phyloP scores from a whole-genome alignment of 1,284 basidiomycete species.

The Athelia sp. region DNA sequence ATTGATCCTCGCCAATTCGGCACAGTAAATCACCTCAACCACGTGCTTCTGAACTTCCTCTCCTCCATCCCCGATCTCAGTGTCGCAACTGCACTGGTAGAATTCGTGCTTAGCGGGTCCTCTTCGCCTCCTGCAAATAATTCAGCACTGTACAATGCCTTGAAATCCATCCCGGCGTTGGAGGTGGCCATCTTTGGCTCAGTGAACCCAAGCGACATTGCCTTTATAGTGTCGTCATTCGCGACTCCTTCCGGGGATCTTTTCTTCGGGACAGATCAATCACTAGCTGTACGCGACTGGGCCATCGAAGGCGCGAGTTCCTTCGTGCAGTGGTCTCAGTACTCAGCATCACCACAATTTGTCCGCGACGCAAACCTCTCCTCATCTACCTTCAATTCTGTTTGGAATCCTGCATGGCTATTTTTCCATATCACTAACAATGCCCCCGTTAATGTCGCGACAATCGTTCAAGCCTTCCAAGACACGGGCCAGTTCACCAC shows the following conservation, averaged over 20 bases:
- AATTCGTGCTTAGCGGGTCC: slow-evolving; percentile 38
- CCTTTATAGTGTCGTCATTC: slow-evolving; percentile 46
- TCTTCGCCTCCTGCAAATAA: slow-evolving; percentile 37
- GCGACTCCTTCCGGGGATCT: slow-evolving; percentile 42
- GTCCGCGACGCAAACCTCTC: slow-evolving; percentile 43
- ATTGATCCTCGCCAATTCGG: slow-evolving; percentile 50
- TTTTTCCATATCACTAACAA: slow-evolving; percentile 25
- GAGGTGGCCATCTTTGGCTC: slow-evolving; percentile 62
- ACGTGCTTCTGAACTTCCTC: slow-evolving; percentile 56
- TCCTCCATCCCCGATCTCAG: slow-evolving; percentile 42
- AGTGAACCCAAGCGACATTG: slow-evolving; percentile 42
- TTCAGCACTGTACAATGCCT: slow-evolving; percentile 32
- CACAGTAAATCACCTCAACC: slow-evolving; percentile 45
- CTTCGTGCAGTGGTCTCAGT: slow-evolving; percentile 47
- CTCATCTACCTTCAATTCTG: slow-evolving; percentile 39
- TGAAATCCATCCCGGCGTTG: slow-evolving; percentile 44
- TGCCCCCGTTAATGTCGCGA: slow-evolving; percentile 28
- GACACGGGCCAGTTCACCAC: neutral
- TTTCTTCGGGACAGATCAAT: slow-evolving; percentile 55
- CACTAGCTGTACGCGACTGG: slow-evolving; percentile 47
- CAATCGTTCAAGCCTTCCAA: slow-evolving; percentile 35
- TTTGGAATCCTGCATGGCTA: slow-evolving; percentile 43
- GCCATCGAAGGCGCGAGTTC: slow-evolving; percentile 36
- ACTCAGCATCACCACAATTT: slow-evolving; percentile 40
- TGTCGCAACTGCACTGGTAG: slow-evolving; percentile 42